Conservation (phyloP, 208 protist species). For the Kentomonas sorsogonicus region DNA sequence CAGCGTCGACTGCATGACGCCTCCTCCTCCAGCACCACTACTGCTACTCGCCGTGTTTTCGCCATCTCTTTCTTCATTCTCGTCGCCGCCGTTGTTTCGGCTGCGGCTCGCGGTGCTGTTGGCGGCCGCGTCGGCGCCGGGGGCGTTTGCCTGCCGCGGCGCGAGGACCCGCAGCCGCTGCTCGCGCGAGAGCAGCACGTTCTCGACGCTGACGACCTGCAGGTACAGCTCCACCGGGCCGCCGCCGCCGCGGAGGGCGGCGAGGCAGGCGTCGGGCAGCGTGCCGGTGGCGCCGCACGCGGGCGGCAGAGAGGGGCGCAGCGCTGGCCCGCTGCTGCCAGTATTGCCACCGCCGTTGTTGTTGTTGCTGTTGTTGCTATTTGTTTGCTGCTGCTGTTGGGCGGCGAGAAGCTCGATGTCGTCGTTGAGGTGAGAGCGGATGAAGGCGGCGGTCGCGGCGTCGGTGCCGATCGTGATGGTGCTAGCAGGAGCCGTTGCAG, state of each 20-base stretch:
- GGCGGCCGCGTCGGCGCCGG: neutral
- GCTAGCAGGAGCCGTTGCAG: conserved; percentile 3
- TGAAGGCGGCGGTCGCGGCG: conserved; percentile 20
- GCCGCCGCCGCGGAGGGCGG: too few species aligned
- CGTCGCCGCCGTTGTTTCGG: conserved; percentile 1
- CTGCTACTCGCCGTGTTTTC: neutral
- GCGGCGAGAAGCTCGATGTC: conserved; percentile 37
- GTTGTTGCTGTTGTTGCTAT: too few species aligned
- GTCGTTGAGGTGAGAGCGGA: conserved; percentile 35
- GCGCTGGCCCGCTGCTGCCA: neutral
- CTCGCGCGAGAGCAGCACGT: conserved; percentile 46
- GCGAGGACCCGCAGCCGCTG: conserved; percentile 40
- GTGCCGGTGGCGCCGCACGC: neutral
- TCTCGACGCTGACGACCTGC: conserved; percentile 54
- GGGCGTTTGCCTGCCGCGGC: conserved; percentile 6
- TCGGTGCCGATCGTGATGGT: conserved; percentile 15
- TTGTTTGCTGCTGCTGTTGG: neutral
- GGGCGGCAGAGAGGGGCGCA: neutral
- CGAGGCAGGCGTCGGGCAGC: too few species aligned
- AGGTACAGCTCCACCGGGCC: conserved; percentile 25
- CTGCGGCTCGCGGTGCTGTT: neutral
- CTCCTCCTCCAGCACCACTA: conserved; percentile 3
- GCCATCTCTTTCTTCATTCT: conserved; percentile 5
- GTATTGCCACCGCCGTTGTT: too few species aligned
- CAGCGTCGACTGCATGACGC: conserved; percentile 19